Base-by-base conservation (phyloP, 2,329 filamentous ascomycete species). In the Fusarium sarcochroum region DNA sequence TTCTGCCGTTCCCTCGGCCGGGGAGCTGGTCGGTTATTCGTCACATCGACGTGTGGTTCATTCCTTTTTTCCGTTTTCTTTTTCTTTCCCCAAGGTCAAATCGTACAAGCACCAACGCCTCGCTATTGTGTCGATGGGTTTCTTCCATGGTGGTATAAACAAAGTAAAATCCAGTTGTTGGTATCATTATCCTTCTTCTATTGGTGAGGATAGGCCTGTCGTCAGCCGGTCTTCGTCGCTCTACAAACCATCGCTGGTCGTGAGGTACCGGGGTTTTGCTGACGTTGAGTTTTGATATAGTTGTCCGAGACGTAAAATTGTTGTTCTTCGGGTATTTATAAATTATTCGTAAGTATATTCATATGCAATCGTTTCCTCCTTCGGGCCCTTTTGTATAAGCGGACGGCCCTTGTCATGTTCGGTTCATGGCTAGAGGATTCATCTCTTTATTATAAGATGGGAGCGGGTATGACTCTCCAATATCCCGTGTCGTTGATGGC, bases 361-460 rank as follows among this genome's bases (percentile, higher is more conserved):
- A 41, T 62, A 47, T 38, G 47, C 15, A 56, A 68, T 54, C 62
- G 21, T 52, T 35, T 55, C 47, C 52, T 38, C 41, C 40, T 49
- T 40, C 37, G 42, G 27, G n/a, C 46, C 37, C 17, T 57, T 45
- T 60, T 52, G 51, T 58, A 44, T 21, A 32, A n/a, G 18, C 48
- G 11, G 32, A 32, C 27, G 25, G 6, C 27, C n/a, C 45, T 41
- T 18, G 57, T 80, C 77, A 86, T 80, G 87, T 83, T 71, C 82
- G 81, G 75, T 89, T 87, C 85, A 88, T 87, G 55, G 81, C 84
- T 21, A 88, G 77, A 5, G 86, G 86, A 71, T 88, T 86, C 76
- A 86, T 82, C 53, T 81, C 78, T 47, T 82, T 80, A 44, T 79
- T 68, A 32, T 73, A 61, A 37, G 61, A 66, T 69, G 73, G 72